Evolutionary conservation across 768 basidiomycete genomes (phyloP), one percentile per base, ranked within the genome.

Genomic region (Leccinum truebloodii): DNA sequence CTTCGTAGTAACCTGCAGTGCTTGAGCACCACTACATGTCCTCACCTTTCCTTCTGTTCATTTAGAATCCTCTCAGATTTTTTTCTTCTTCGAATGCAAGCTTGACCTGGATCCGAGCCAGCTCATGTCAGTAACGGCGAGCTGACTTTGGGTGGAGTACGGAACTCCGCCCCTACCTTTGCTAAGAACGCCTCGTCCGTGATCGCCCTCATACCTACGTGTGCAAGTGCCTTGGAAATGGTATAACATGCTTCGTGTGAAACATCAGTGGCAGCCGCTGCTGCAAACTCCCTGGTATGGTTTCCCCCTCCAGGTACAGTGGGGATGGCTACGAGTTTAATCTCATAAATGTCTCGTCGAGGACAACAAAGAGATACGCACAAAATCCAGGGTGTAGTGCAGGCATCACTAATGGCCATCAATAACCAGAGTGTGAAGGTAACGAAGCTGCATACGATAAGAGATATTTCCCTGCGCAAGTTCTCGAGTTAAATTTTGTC

Each of bases 221-320:
- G 81, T 3, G 92, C 90, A 13, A 94, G 79, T 5, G 85, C 87
- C 66, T 89, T 90, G 22, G 86, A 83, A 4, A 91, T 80, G 58
- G 84, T 80, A 53, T 92, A 73, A 62, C 84, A 86, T 6, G 86
- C 88, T 28, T 84, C 76, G 62, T 93, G 92, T 0, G 90, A 84
- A 30, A 75, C 76, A 3, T 77, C 70, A 0, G 84, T 87, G 0
- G 83, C 79, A 0, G 90, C 90, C 0, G 89, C 76, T 20, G 82
- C 73, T n/a, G 83, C 75, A 69, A 94, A 94, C 13, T 76, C 85
- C 2, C 74, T 75, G 0, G 92, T 93, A 65, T 94, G 92, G 67
- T 93, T 93, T 8, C 90, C 90, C 12, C 90, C 92, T 63, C 85
- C 79, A 0, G 76, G 70, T 22, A 84, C 77, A 0, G 88, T 91